phyloP scores from a whole-genome alignment of 2,329 filamentous ascomycete genomes.

The Colletotrichum musicola region DNA sequence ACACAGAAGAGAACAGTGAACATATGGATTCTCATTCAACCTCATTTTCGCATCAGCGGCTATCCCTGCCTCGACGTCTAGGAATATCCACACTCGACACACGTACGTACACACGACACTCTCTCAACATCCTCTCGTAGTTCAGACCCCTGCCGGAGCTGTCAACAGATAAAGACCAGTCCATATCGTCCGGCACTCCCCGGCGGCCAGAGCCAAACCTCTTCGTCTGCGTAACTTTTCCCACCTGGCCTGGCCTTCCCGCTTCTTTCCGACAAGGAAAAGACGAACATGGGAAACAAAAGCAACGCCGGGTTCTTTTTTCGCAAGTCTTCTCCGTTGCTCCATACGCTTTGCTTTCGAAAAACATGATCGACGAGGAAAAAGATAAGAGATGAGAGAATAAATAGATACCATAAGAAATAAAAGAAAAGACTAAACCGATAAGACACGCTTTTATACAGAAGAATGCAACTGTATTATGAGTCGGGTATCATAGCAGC shows the following conservation, averaged over 20 bases:
- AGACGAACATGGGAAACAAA: not conserved
- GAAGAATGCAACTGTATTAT: slow-evolving; percentile 20
- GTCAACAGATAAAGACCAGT: not conserved
- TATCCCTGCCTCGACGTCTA: not conserved
- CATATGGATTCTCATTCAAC: slow-evolving; percentile 14
- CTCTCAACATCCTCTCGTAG: not conserved
- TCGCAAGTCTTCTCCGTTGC: slow-evolving; percentile 2
- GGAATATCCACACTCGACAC: not conserved
- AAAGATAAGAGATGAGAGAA: not conserved
- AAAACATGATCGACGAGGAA: not conserved
- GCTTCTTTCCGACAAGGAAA: not conserved
- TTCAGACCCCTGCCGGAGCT: not conserved
- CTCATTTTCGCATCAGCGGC: slow-evolving; percentile 9
- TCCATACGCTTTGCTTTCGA: slow-evolving; percentile 30
- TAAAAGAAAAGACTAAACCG: slow-evolving; percentile 1
- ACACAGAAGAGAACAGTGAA: too few relatives aligned
- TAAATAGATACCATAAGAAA: not conserved
- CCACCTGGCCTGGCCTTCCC: not conserved
- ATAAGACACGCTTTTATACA: slow-evolving; percentile 35
- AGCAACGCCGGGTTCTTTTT: slow-evolving; percentile 26
- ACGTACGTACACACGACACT: not conserved
- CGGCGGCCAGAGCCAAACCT: slow-evolving; percentile 33
- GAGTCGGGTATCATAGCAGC: slow-evolving; percentile 40
- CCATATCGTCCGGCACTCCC: slow-evolving; percentile 3
- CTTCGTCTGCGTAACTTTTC: not conserved